These are phyloP conservation scores for Trematosphaeria pertusa DNA, from an alignment of 2,329 filamentous ascomycete species.

Conservation along the genomic window DNA sequence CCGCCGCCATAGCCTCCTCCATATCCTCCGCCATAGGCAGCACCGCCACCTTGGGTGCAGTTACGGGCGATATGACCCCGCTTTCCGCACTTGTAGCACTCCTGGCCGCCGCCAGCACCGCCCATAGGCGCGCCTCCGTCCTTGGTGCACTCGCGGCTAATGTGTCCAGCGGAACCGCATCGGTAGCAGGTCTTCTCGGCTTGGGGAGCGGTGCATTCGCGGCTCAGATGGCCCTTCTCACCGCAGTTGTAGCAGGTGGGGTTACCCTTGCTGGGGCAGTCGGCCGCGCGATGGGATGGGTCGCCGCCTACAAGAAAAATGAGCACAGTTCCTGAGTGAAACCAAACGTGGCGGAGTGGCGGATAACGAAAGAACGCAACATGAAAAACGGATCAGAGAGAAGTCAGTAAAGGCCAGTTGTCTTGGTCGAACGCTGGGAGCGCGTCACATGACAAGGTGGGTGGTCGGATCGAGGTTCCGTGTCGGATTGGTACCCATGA, in stretches of 20 bases:
- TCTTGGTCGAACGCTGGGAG: not conserved
- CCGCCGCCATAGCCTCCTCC: constrained; percentile 57
- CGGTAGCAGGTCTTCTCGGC: constrained; percentile 82
- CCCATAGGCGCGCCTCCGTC: constrained; percentile 58
- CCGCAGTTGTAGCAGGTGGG: constrained; percentile 59
- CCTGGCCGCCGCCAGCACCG: constrained; percentile 55
- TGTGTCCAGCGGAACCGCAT: constrained; percentile 84
- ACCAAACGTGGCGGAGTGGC: not conserved
- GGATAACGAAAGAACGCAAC: not conserved
- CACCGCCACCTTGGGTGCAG: constrained; percentile 71
- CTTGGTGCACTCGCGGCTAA: constrained; percentile 81
- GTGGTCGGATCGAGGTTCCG: constrained; percentile 17
- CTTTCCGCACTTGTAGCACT: constrained; percentile 99
- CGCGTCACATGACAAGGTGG: constrained; percentile 22
- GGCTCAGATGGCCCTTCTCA: constrained; percentile 63
- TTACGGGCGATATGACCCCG: constrained; percentile 95
- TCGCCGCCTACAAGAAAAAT: constrained; percentile 52
- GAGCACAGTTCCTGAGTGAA: constrained; percentile 10
- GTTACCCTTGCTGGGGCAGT: constrained; percentile 59
- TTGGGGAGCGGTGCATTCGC: constrained; percentile 87
- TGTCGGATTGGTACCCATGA: constrained; percentile 25
- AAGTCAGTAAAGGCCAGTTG: not conserved
- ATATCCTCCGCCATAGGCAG: constrained; percentile 56
- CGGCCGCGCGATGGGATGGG: constrained; percentile 57
- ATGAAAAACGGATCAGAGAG: not conserved